A percentile compares a stretch with the other conserved stretches of the same genome.
Evolutionary conservation across 176 grass and related monocot species (phyloP).

Genomic region (Paspalum vaginatum): DNA sequence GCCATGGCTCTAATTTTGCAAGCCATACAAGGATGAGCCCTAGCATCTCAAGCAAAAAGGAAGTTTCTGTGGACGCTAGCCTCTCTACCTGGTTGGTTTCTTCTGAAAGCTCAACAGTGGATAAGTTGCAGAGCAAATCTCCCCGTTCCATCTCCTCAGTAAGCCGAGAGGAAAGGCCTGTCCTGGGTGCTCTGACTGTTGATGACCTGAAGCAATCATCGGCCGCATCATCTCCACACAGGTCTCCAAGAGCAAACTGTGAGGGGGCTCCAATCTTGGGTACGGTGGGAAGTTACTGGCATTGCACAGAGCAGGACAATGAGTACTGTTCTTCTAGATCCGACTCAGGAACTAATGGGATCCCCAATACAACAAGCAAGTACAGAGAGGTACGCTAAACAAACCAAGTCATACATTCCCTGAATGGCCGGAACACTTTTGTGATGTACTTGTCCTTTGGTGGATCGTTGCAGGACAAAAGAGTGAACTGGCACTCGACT

Average conservation of each 20-base stretch:
- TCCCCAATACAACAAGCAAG: conserved; percentile 68
- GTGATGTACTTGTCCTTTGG: conserved; percentile 9
- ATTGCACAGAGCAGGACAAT: conserved; percentile 38
- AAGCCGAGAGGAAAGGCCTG: conserved; percentile 65
- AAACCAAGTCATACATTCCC: neutral
- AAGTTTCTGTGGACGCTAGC: conserved; percentile 78
- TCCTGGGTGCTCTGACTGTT: conserved; percentile 64
- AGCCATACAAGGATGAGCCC: conserved; percentile 13
- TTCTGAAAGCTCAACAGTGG: conserved; percentile 49
- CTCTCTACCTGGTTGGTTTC: conserved; percentile 80
- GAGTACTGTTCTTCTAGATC: conserved; percentile 46
- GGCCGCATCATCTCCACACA: conserved; percentile 58
- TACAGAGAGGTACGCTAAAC: conserved; percentile 60
- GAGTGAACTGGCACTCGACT: conserved; percentile 61
- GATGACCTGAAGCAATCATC: conserved; percentile 69
- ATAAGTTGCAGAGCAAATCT: conserved; percentile 50
- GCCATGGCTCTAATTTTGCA: conserved; percentile 13
- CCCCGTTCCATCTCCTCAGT: conserved; percentile 47
- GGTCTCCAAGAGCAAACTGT: conserved; percentile 52
- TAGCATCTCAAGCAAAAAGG: conserved; percentile 40
- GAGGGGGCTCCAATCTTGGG: conserved; percentile 66
- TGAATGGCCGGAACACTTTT: neutral
- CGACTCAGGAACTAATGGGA: conserved; percentile 51
- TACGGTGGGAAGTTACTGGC: conserved; percentile 87
- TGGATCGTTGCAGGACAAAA: conserved; percentile 55